Percentiles rank a stretch among this genome's conserved stretches.
Conservation (phyloP, 257 asterid genomes). For the Sherardia arvensis region DNA sequence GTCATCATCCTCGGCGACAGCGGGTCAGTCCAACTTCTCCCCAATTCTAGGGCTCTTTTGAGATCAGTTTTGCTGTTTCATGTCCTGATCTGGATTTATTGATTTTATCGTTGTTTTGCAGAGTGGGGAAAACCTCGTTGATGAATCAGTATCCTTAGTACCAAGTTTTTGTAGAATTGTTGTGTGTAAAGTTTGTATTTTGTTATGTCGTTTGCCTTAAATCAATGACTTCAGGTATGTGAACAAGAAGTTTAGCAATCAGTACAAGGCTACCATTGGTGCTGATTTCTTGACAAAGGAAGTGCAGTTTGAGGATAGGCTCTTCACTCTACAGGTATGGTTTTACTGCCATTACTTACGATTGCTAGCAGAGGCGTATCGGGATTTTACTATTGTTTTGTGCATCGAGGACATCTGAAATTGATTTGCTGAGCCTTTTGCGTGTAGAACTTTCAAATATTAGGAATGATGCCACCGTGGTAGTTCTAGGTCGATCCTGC, state of each 20-base stretch:
- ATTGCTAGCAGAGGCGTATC: neutral
- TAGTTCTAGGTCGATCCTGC: neutral
- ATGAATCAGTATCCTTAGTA: conserved; percentile 94
- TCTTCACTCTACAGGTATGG: conserved; percentile 86
- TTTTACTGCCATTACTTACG: neutral
- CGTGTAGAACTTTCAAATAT: neutral
- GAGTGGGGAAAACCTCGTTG: conserved; percentile 98
- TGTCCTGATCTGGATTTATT: neutral
- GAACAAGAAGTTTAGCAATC: conserved; percentile 95
- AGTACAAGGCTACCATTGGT: conserved; percentile 97
- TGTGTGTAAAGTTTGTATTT: neutral
- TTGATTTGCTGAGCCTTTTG: neutral
- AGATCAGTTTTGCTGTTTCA: neutral
- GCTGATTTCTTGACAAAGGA: conserved; percentile 98
- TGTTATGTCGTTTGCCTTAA: conserved; percentile 40
- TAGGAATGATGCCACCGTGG: neutral
- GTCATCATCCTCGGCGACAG: conserved; percentile 99
- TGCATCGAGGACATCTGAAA: neutral
- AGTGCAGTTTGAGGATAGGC: conserved; percentile 93
- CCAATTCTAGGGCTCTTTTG: neutral
- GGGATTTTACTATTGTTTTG: too few species aligned
- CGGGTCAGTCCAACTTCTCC: conserved; percentile 42
- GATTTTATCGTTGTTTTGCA: conserved; percentile 22
- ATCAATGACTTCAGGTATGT: conserved; percentile 62
- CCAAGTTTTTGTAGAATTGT: neutral